phyloP scores from a whole-genome alignment of 208 protist genomes.

The Leishmania guyanensis region DNA sequence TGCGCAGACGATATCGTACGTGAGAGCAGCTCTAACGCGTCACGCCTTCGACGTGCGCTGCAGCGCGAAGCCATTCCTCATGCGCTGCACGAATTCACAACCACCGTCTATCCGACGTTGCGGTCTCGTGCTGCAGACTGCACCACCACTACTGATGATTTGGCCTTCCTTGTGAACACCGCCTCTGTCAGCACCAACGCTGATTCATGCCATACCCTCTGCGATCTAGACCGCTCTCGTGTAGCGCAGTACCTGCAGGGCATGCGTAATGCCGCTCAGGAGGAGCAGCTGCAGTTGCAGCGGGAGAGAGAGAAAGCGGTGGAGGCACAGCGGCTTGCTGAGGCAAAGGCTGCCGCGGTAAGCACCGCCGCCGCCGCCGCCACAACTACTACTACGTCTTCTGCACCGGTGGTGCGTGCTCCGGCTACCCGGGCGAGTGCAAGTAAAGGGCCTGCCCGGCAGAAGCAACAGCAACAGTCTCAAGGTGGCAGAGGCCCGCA shows the following conservation, averaged over 20 bases:
- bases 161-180: neutral
- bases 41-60: slow-evolving; percentile 10
- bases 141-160: neutral
- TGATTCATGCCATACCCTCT: neutral
- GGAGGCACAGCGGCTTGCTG: neutral
- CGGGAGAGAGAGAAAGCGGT: neutral
- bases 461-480: neutral
- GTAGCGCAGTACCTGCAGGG: slow-evolving; percentile 21
- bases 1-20: neutral
- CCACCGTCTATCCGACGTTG: slow-evolving; percentile 6
- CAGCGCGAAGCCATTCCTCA: slow-evolving; percentile 4
- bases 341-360: slow-evolving; percentile 7
- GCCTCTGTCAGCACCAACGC: neutral
- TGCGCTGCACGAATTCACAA: slow-evolving; percentile 10
- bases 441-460: neutral
- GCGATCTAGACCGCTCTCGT: neutral
- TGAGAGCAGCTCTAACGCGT: neutral
- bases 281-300: slow-evolving; percentile 13
- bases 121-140: neutral
- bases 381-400: neutral
- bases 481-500: neutral
- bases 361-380: neutral
- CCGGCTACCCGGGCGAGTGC: neutral
- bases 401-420: neutral
- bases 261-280: slow-evolving; percentile 7